Conservation (phyloP, 441 rosid genomes). For the Pelargonium citronellum region DNA sequence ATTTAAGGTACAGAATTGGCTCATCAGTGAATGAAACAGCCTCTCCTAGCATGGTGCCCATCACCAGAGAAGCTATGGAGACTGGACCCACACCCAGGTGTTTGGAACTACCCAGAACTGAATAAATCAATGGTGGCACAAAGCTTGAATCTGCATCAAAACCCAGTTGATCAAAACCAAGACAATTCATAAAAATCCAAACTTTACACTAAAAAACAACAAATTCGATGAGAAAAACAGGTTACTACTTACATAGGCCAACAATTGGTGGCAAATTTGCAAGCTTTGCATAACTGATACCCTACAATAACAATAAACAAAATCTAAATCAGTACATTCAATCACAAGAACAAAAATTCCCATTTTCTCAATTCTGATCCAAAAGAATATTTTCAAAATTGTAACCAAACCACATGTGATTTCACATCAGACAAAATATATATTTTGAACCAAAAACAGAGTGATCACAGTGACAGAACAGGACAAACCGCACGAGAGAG, state of each 20-base stretch:
- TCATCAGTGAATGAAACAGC: slow-evolving; percentile 58
- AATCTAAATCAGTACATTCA: not conserved
- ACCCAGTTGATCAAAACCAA: not conserved
- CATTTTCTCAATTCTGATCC: not conserved
- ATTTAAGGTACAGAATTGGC: slow-evolving; percentile 62
- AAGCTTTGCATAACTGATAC: slow-evolving; percentile 95
- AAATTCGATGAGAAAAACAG: not conserved
- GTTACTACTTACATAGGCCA: slow-evolving; percentile 71
- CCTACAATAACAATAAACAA: slow-evolving; percentile 40
- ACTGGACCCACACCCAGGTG: slow-evolving; percentile 97
- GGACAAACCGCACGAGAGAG: not conserved
- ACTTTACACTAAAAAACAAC: not conserved
- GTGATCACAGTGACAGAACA: too few species aligned
- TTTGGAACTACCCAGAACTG: slow-evolving; percentile 85
- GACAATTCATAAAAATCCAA: not conserved
- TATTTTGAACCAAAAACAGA: not conserved
- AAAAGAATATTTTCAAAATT: not conserved
- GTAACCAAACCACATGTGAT: not conserved
- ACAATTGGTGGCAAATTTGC: slow-evolving; percentile 90
- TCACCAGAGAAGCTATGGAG: slow-evolving; percentile 89
- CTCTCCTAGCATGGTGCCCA: slow-evolving; percentile 92
- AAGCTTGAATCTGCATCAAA: slow-evolving; percentile 86
- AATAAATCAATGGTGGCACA: slow-evolving; percentile 86
- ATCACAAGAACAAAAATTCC: not conserved
- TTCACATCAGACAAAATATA: too few species aligned